phyloP scores from a whole-genome alignment of 305 asterid species.

The Fraxinus baroniana region DNA sequence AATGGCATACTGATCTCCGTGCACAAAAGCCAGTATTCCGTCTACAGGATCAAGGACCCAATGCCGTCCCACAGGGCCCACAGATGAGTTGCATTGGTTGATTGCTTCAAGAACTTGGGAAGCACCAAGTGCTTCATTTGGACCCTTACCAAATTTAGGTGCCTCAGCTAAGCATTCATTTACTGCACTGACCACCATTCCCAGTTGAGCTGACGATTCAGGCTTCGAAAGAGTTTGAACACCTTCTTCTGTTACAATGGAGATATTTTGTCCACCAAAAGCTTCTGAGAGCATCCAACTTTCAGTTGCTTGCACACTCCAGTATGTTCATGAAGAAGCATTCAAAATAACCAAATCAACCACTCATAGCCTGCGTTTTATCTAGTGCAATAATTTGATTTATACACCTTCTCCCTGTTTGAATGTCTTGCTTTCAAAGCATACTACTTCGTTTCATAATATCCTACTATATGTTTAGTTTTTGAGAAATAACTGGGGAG shows the following conservation, averaged over 20 bases:
- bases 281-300: conserved; percentile 62
- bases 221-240: conserved; percentile 59
- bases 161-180: conserved; percentile 69
- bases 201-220: conserved; percentile 52
- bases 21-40: conserved; percentile 79
- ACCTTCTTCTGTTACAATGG: conserved; percentile 84
- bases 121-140: conserved; percentile 42
- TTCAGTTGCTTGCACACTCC: conserved; percentile 83
- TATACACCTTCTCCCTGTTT: not conserved
- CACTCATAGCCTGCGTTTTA: not conserved
- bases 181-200: conserved; percentile 49
- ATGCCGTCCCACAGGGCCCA: conserved; percentile 72
- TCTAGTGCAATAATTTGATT: not conserved
- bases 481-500: not conserved
- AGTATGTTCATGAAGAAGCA: conserved; percentile 40
- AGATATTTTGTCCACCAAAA: conserved; percentile 49
- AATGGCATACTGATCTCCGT: conserved; percentile 75
- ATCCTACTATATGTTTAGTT: not conserved
- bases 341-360: not conserved
- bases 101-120: conserved; percentile 68
- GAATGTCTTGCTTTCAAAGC: not conserved
- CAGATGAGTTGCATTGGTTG: conserved; percentile 53
- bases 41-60: conserved; percentile 94
- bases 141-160: conserved; percentile 57
- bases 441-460: not conserved